Evolutionary conservation across 495 filamentous ascomycete species (phyloP), one percentile per base, ranked within the genome.

Genomic region (Hypoxylon crocopeplum): DNA sequence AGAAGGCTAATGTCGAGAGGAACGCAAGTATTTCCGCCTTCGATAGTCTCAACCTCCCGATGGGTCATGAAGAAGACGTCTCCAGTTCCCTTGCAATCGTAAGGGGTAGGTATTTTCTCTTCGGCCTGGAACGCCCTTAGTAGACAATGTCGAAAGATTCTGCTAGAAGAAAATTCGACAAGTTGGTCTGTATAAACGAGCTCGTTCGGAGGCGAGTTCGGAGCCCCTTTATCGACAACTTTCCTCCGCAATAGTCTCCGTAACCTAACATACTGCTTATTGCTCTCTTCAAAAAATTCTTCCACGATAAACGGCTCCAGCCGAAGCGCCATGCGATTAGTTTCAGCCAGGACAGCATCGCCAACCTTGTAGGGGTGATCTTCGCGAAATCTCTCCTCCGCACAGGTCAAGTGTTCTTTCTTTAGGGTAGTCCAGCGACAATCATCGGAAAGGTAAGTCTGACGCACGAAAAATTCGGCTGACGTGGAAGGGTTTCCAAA

Each of bases 11-110:
- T 48, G 2, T 67, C 32, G 2, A 75, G 49, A 5, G 71, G 71
- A 1, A 58, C 48, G 33, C 60, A 74, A 2, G 17, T 17, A 0
- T 19, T n/a, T 1, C 33, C 13, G 0, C 55, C 63, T 0, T 42
- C 48, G 12, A 49, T 51, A 0, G 27, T 48, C 0, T 59, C 24
- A 10, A 68, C 24, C 5, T 77, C 67, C 42, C 66, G 47, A 16
- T 73, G 72, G 0, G 76, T 79, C 29, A 90, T 82, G 55, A 76
- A 90, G 63, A 84, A 92, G 22, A 75, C 76, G 56, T 91, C 86
- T 0, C 81, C 87, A 2, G 75, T 78, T 0, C 89, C 89, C 27
- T 80, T 70, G 6, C 81, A 73, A 55, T 84, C 74, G 57, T 92
- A 93, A 0, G 88, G 89, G 1, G 71, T 59, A 0, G 84, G 84